Evolutionary conservation across 2,329 filamentous ascomycete species (phyloP).

Genomic region (Bipolaris sorokiniana): DNA sequence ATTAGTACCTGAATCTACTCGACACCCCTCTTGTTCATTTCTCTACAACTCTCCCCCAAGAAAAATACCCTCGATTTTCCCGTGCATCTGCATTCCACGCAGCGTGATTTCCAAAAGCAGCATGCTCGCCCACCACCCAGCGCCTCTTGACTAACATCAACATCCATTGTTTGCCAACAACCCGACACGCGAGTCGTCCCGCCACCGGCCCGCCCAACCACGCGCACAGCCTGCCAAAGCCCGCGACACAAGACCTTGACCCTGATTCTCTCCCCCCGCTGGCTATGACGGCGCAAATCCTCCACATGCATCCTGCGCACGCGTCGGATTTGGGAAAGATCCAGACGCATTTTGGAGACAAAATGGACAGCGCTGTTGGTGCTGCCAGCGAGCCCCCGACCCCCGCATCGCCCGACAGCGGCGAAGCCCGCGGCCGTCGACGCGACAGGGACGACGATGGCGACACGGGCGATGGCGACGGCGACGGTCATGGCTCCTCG

Average conservation of each 20-base stretch:
- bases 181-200: conserved; percentile 25
- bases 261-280: conserved; percentile 12
- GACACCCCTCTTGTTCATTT: background rate
- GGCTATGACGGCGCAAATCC: conserved; percentile 49
- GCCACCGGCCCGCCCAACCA: conserved; percentile 28
- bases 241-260: conserved; percentile 16
- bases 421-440: conserved; percentile 46
- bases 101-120: conserved; percentile 23
- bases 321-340: conserved; percentile 46
- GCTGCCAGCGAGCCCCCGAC: conserved; percentile 38
- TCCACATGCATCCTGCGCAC: conserved; percentile 48
- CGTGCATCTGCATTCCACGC: background rate
- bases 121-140: conserved; percentile 26
- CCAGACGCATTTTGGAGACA: conserved; percentile 41
- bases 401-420: conserved; percentile 44
- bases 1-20: conserved; percentile 19
- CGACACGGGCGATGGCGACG: conserved; percentile 35
- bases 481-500: conserved; percentile 42
- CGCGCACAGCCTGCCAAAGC: conserved; percentile 18
- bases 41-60: background rate
- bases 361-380: conserved; percentile 41
- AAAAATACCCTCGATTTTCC: background rate
- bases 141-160: conserved; percentile 28
- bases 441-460: conserved; percentile 44
- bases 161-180: conserved; percentile 14